Percentiles rank a stretch among this genome's conserved stretches.
Conservation (phyloP, 2,329 filamentous ascomycete species). For the Pestalotiopsis sp. region DNA sequence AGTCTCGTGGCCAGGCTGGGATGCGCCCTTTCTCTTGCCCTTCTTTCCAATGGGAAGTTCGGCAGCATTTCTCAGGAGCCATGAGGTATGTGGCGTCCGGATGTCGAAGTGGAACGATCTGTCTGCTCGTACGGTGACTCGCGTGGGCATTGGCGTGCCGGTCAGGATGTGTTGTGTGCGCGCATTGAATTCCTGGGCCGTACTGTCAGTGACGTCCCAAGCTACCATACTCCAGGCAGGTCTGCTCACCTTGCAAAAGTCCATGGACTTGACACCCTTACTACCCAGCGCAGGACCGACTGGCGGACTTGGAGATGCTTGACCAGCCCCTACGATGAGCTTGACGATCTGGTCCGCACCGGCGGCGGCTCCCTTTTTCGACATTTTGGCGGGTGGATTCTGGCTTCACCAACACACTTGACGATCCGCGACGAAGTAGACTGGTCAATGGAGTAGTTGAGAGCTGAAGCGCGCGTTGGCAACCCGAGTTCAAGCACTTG, state of each 20-base stretch:
- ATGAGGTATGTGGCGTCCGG: conserved; percentile 92
- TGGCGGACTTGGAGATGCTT: conserved; percentile 91
- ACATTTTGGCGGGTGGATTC: conserved; percentile 43
- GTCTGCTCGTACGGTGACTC: conserved; percentile 90
- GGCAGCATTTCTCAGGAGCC: conserved; percentile 83
- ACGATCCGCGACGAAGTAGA: not conserved
- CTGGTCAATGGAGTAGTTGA: not conserved
- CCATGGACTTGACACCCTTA: conserved; percentile 99
- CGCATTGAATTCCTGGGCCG: conserved; percentile 88
- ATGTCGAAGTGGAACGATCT: conserved; percentile 92
- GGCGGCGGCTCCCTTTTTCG: conserved; percentile 47
- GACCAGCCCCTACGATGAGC: conserved; percentile 94
- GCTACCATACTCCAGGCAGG: not conserved
- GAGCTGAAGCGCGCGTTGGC: not conserved
- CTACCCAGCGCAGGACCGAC: conserved; percentile 95
- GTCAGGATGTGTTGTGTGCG: conserved; percentile 81
- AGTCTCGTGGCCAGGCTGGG: conserved; percentile 73
- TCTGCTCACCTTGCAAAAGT: conserved; percentile 87
- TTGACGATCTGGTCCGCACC: conserved; percentile 81
- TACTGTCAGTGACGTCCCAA: conserved; percentile 18
- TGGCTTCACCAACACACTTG: not conserved
- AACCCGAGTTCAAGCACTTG: conserved; percentile 5
- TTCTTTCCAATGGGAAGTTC: conserved; percentile 73
- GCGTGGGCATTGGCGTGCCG: conserved; percentile 87
- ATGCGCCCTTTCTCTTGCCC: conserved; percentile 77